Percentiles rank a stretch among this genome's conserved stretches.
Evolutionary conservation across 441 rosid genomes (phyloP).

Genomic region (Populus tomentosa): DNA sequence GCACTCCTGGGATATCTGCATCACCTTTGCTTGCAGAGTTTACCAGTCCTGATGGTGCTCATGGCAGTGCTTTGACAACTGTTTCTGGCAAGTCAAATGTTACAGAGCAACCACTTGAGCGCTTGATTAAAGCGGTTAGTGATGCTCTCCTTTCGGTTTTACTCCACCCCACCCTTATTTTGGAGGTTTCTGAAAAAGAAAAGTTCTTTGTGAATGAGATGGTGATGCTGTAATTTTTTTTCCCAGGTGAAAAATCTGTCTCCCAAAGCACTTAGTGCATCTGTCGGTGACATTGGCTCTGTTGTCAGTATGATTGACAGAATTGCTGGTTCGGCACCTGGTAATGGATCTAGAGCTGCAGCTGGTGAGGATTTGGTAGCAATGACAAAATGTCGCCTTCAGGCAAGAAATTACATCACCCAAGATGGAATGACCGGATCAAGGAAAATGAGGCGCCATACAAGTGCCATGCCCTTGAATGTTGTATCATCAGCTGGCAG

Average conservation of each 20-base stretch:
- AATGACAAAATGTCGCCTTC: slow-evolving; percentile 51
- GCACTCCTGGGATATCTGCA: no score
- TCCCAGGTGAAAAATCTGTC: slow-evolving; percentile 78
- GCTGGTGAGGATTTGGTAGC: no score
- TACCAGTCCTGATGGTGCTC: no score
- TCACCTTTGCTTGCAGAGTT: no score
- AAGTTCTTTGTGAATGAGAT: neutral
- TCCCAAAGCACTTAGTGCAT: slow-evolving; percentile 59
- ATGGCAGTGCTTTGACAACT: no score
- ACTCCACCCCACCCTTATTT: no score
- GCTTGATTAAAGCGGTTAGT: slow-evolving; percentile 52
- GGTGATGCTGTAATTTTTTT: slow-evolving; percentile 1
- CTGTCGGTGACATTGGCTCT: slow-evolving; percentile 80
- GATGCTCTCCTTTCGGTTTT: no score
- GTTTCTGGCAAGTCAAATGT: slow-evolving; percentile 29
- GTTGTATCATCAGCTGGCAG: slow-evolving; percentile 74
- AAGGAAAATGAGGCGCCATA: slow-evolving; percentile 78
- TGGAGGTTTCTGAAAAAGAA: neutral
- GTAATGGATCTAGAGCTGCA: no score
- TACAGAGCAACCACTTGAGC: slow-evolving; percentile 82
- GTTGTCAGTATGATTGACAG: slow-evolving; percentile 90
- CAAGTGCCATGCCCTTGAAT: slow-evolving; percentile 72
- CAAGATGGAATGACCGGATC: slow-evolving; percentile 76
- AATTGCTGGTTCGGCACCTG: slow-evolving; percentile 88
- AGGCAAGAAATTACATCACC: slow-evolving; percentile 65